A percentile compares a stretch with the other conserved stretches of the same genome.
These are phyloP conservation scores for Pyracantha coccinea DNA, from an alignment of 331 rosid species.

Conservation along the genomic window DNA sequence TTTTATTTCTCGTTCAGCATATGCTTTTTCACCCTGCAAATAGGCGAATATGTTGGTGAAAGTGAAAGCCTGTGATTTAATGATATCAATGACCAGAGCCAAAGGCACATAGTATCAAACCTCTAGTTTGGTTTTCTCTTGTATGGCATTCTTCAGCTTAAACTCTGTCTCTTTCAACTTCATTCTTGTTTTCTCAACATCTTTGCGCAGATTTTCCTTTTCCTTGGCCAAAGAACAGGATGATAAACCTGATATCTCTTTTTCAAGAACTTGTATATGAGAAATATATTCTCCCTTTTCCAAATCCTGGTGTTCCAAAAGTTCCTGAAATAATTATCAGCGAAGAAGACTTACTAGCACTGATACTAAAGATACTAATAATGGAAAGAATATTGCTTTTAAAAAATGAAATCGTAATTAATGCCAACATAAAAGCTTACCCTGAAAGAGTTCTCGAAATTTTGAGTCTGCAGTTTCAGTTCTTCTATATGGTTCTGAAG, in stretches of 20 bases:
- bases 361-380: neutral
- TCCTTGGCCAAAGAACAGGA: conserved; percentile 70
- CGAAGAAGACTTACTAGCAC: neutral
- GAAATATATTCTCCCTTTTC: conserved; percentile 57
- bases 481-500: conserved; percentile 56
- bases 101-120: conserved; percentile 28
- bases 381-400: neutral
- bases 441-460: conserved; percentile 36
- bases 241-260: conserved; percentile 48
- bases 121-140: conserved; percentile 91
- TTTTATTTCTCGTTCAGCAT: conserved; percentile 70
- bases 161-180: conserved; percentile 74
- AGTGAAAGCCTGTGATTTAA: conserved; percentile 8
- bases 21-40: conserved; percentile 72
- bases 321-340: conserved; percentile 35
- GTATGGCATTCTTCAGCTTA: conserved; percentile 73
- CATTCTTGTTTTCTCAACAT: conserved; percentile 61
- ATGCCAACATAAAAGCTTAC: conserved; percentile 30
- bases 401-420: too few relatives aligned
- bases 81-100: neutral
- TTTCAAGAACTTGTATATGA: conserved; percentile 58
- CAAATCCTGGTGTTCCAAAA: conserved; percentile 38
- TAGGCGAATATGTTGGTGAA: conserved; percentile 11
- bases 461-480: conserved; percentile 38
- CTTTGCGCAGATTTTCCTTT: conserved; percentile 66